Evolutionary conservation across 345 rosid species (phyloP).

Genomic region (Gossypium mustelinum): DNA sequence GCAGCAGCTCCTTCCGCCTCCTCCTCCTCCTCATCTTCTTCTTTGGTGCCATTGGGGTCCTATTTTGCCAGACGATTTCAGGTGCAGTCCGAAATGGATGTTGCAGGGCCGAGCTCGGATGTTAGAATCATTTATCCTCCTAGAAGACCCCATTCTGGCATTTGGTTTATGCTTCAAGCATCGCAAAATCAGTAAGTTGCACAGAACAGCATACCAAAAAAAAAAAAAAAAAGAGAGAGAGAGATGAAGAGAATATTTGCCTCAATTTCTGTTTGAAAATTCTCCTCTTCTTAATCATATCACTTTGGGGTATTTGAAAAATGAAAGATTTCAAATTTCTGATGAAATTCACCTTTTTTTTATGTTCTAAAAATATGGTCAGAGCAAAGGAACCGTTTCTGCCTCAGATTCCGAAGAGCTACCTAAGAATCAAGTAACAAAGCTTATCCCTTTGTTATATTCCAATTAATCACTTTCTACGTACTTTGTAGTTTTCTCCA

Average conservation of each 20-base stretch:
- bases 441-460: conserved; percentile 1
- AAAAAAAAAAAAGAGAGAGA: no score
- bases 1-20: conserved; percentile 32
- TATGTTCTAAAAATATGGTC: conserved; percentile 22
- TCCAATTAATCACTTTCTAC: not conserved
- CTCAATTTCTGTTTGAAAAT: not conserved
- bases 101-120: conserved; percentile 64
- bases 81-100: conserved; percentile 43
- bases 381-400: conserved; percentile 80
- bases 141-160: conserved; percentile 72
- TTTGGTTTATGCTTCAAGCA: conserved; percentile 94
- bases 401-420: conserved; percentile 95
- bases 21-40: conserved; percentile 21
- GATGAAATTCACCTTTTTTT: not conserved
- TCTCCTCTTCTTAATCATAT: not conserved
- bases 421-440: conserved; percentile 91
- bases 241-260: not conserved
- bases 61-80: conserved; percentile 61
- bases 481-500: not conserved
- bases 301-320: not conserved
- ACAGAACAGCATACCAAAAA: not conserved
- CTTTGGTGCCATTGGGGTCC: conserved; percentile 54
- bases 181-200: conserved; percentile 87
- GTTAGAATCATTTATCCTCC: conserved; percentile 77
- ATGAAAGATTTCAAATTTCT: not conserved